Evolutionary conservation across 257 asterid species (phyloP), one percentile per base, ranked within the genome.

Genomic region (Lithospermum erythrorhizon): DNA sequence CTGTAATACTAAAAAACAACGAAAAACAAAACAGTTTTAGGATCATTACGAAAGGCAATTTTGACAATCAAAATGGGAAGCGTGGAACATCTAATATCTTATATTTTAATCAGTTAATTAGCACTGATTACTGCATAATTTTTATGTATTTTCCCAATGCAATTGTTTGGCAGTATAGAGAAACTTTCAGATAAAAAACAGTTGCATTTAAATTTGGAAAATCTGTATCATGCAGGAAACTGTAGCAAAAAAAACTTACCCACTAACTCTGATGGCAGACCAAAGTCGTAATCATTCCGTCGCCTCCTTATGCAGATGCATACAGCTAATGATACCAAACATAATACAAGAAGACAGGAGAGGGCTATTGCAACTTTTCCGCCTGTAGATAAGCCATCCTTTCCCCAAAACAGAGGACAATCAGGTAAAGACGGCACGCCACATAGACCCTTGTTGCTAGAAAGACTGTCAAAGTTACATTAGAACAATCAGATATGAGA

Each of bases 321-420:
- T 55, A 65, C 65, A 63, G 79, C 87, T 8, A 79, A 61, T 60
- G 76, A 54, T 52, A 86, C 52, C 48, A 76, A 49, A 16, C 70
- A 72, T 13, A 86, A 61, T 57, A 81, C 25, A 61, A 93, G 64
- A 60, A 89, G 55, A 70, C 82, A 71, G 1, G 89, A 73, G 10
- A 89, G 57, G 37, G 81, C 94, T 19, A 89, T 79, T 17, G 85
- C 99, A 17, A 83, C 65, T 71, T 86, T 93, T 45, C 87, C 97
- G 21, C 80, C 87, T 0, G 84, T 81, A 4, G 97, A 93, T 71
- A 93, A 75, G 24, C 97, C 95, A 49, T 79, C 64, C 69, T 79
- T 84, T 32, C 84, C 90, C 99, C 99, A 86, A 61, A 93, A 77
- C 55, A 86, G 65, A 0, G 97, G 81, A 57, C 99, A 93, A 59